Percentiles rank a stretch among this genome's conserved stretches.
phyloP scores from a whole-genome alignment of 2,329 filamentous ascomycete genomes.

The Ascochyta fabae region DNA sequence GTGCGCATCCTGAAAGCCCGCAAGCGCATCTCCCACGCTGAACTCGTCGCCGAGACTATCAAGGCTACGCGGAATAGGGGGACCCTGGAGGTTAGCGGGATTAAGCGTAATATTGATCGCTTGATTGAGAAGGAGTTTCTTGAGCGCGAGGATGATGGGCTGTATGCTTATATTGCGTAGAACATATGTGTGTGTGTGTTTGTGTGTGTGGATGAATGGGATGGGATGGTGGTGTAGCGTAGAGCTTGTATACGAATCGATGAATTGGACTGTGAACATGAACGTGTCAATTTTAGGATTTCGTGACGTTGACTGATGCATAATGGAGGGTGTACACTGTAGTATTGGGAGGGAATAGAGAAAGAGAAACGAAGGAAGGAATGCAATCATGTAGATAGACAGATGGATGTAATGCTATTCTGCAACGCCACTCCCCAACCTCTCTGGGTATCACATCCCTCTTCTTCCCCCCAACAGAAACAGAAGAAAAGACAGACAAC shows the following conservation, averaged over 20 bases:
- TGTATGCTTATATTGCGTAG: slow-evolving; percentile 56
- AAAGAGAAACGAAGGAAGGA: too few relatives aligned
- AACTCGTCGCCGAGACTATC: slow-evolving; percentile 91
- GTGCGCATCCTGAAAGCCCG: slow-evolving; percentile 96
- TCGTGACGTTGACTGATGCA: background rate
- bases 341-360: too few relatives aligned
- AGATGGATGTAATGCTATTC: background rate
- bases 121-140: slow-evolving; percentile 56
- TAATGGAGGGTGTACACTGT: background rate
- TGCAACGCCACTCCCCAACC: background rate
- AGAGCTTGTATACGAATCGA: too few relatives aligned
- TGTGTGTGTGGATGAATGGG: background rate
- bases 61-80: slow-evolving; percentile 86
- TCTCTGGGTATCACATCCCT: too few relatives aligned
- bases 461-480: background rate
- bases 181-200: too few relatives aligned
- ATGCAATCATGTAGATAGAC: too few relatives aligned
- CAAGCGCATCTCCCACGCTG: slow-evolving; percentile 84
- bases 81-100: slow-evolving; percentile 81
- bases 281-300: too few relatives aligned
- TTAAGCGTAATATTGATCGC: slow-evolving; percentile 98
- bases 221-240: background rate
- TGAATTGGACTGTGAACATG: too few relatives aligned
- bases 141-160: slow-evolving; percentile 48
- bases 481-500: background rate